Base-by-base conservation (phyloP, 257 asterid species). In the Leonotis leonurus region DNA sequence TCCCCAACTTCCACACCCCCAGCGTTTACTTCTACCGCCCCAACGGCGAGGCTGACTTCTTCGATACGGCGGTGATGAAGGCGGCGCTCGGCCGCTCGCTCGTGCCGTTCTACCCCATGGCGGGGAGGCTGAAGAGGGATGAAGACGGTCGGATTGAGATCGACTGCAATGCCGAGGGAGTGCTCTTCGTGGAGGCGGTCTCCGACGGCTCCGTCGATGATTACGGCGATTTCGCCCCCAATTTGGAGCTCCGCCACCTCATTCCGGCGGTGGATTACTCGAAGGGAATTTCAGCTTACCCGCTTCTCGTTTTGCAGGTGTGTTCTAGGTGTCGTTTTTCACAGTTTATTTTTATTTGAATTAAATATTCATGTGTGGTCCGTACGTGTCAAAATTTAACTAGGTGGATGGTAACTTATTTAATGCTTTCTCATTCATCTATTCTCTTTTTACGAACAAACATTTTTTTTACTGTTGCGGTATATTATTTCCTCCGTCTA, bases 61-160 rank as follows among this genome's bases (percentile, higher is more conserved):
- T 92, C 64, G 86, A 89, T 56, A 60, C 87, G 4, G 73, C 63
- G 40, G 86, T 61, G 70, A 72, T 93, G 10, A 85, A 82, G 84
- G 87, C 51, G 22, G 99, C 94, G 27, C 75, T 93, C 39, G 76
- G 94, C 72, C 78, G 83, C 22, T 95, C 92, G 1, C 72, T 93
- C 67, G 97, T 93, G 63, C 90, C 90, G 59, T 93, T 93, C 69
- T 93, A 93, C 41, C 99, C 99, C n/a, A 93, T 93, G 99, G 97
- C 85, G 22, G 99, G 99, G 30, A 65, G 99, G 59, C 48, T 93
- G 64, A 87, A 77, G 79, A 75, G 99, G 60, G 99, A 93, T 8
- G 97, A 85, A 21, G 99, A 93, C 48, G 99, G 99, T 0, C 83
- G 99, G 13, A 76, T 93, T 27, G 83, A 78, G 78, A 78, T 75